A percentile compares a stretch with the other conserved stretches of the same genome.
Evolutionary conservation across 1,139 yeast species (phyloP).

Genomic region (Chernovozyma aurita): DNA sequence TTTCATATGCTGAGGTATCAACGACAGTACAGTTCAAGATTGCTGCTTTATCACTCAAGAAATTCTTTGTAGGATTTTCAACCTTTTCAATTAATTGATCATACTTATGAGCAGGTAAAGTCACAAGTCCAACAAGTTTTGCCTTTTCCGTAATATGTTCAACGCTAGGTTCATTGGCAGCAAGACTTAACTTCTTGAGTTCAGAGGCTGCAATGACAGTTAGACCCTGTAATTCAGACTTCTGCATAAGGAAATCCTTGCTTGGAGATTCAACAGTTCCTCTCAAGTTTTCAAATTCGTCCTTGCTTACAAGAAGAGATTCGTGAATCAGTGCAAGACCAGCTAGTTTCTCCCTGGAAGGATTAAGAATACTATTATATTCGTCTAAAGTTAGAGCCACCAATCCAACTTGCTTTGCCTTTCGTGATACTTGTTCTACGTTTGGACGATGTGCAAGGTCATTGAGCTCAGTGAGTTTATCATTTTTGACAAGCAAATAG

Average conservation of each 20-base stretch:
- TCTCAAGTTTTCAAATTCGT: conserved; percentile 9
- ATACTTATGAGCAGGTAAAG: conserved; percentile 19
- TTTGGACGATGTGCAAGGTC: conserved; percentile 7
- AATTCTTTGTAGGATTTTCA: conserved; percentile 19
- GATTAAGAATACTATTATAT: conserved; percentile 2
- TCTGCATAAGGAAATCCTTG: conserved; percentile 18
- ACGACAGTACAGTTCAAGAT: conserved; percentile 14
- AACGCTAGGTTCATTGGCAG: conserved; percentile 22
- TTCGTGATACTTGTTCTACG: conserved; percentile 27
- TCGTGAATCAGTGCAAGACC: not conserved
- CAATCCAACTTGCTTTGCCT: conserved; percentile 31
- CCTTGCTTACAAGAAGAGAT: conserved; percentile 3
- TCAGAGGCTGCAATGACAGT: conserved; percentile 24
- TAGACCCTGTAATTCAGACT: conserved; percentile 21
- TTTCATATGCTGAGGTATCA: conserved; percentile 9
- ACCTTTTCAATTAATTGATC: conserved; percentile 15
- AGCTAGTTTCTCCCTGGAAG: not conserved
- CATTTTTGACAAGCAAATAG: conserved; percentile 9
- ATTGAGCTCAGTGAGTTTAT: conserved; percentile 5
- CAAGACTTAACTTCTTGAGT: conserved; percentile 18
- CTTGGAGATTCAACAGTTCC: conserved; percentile 11
- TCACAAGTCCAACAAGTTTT: conserved; percentile 19
- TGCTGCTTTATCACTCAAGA: conserved; percentile 23
- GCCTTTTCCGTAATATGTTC: conserved; percentile 30
- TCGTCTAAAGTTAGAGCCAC: conserved; percentile 30